These are phyloP conservation scores for Talaromyces sp. DNA, from an alignment of 2,329 filamentous ascomycete species.

Conservation along the genomic window DNA sequence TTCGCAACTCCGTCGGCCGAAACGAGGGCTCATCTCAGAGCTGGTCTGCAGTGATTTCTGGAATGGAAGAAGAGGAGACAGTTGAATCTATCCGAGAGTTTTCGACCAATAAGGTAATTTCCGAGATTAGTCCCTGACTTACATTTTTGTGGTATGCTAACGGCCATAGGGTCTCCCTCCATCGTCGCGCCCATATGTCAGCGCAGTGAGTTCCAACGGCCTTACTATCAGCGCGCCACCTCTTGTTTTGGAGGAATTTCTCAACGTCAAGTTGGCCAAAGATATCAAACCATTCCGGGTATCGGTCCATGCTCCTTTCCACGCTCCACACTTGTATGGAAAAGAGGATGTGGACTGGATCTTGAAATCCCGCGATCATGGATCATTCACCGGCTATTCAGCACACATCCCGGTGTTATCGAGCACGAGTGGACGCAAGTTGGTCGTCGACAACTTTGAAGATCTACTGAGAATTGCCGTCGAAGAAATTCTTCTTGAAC, in stretches of 20 bases:
- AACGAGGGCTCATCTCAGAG: constrained; percentile 23
- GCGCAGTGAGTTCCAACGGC: constrained; percentile 53
- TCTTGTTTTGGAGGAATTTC: constrained; percentile 46
- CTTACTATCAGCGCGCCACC: constrained; percentile 57
- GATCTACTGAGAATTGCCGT: constrained; percentile 27
- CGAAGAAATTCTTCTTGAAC: constrained; percentile 32
- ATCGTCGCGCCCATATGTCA: constrained; percentile 52
- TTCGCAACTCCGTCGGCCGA: constrained; percentile 31
- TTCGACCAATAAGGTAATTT: constrained; percentile 20
- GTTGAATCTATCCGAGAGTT: constrained; percentile 19
- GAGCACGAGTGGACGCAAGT: constrained; percentile 29
- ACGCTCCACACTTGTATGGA: constrained; percentile 51
- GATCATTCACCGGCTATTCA: constrained; percentile 20
- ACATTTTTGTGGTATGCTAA: neutral
- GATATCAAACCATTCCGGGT: constrained; percentile 48
- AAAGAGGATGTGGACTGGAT: constrained; percentile 48
- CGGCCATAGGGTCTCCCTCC: constrained; percentile 38
- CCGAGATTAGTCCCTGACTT: neutral
- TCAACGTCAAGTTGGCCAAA: constrained; percentile 45
- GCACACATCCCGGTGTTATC: constrained; percentile 33
- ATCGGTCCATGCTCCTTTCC: constrained; percentile 54
- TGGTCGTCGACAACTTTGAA: constrained; percentile 24
- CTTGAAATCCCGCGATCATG: constrained; percentile 31
- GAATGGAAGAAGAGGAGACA: constrained; percentile 28
- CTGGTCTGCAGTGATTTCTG: constrained; percentile 38